Base-by-base conservation (phyloP, 2,329 filamentous ascomycete species). In the Claviceps africana region DNA sequence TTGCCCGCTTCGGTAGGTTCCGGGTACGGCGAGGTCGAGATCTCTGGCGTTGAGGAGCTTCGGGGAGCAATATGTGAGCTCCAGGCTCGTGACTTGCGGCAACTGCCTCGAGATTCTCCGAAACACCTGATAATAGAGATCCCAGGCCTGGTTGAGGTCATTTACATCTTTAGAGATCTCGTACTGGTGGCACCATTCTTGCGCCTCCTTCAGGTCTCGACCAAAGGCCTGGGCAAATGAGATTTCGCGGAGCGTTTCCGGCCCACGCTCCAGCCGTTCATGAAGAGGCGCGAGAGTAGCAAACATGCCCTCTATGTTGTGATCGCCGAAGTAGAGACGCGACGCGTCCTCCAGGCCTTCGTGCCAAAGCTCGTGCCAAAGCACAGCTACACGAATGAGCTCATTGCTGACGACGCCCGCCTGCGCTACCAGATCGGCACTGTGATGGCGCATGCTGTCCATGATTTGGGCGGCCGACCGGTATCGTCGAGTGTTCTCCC, bases 331-430 rank as follows among this genome's bases (percentile, higher is more conserved):
- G 73, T 97, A 98, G 19, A 98, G 74, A 51, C 93, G 81, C 33
- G 89, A 96, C 1, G 93, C 94, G 71, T 99, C 94, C 68, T 98
- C 93, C 17, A 99, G 76, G 30, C 87, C 94, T 68, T 99, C 94
- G 59, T 98, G 93, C 93, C 93, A 99, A 58, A 95, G 86, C 63
- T 99, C 93, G 64, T 99, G 93, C 94, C 94, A 98, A 25, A 98
- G 70, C 2, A 98, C 91, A 17, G 93, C 93, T 54, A 98, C 94
- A 50, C 93, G 83, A 63, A 99, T 97, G 52, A 99, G 80, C 66
- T 99, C 94, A 62, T 93, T 86, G 65, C 91, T 97, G 59, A 99
- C 90, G 47, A 90, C 77, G 64, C 95, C 91, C 37, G 93, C 93
- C 68, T 99, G 93, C 58, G 96, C 88, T 9, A 98, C 93, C 37